Evolutionary conservation across 139 green algal genomes (phyloP), one percentile per base, ranked within the genome.

Genomic region (Chlamydomonas eustigma): DNA sequence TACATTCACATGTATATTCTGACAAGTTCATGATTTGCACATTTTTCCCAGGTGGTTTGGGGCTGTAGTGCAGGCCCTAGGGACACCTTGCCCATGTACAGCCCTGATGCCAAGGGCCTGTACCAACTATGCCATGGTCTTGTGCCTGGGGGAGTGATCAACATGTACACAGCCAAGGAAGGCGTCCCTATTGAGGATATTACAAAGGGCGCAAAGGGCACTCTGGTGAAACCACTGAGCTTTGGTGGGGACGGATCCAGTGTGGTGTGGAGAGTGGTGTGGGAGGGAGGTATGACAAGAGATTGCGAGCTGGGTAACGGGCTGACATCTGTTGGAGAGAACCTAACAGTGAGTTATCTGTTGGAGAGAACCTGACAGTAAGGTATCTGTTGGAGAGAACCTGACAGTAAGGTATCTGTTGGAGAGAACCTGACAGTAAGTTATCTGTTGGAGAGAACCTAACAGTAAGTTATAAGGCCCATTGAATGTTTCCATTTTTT

Each of bases 81-180:
- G 5, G 64, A 50, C 4, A 4, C 39, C 8, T 12, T 12, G 1
- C 34, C 75, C 1, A 51, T 75, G 31, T 80, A 80, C 75, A 66
- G 39, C 65, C 65, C 75, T 2, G 75, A 80, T 39, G 28, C 37
- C 28, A 34, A 37, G 25, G 80, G 80, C 24, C 2, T 71, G 30
- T 85, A 80, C 72, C 76, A 74, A 22, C 64, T 85, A 25, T 77
- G 76, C n/a, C 80, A 85, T 63, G 80, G 71, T 28, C 39, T 80
- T 34, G n/a, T 76, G 33, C 30, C 52, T 0, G 66, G 80, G 22
- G 35, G 52, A 31, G 58, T 51, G 4, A 38, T 85, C 31, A 85
- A 67, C 2, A 5, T 75, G 28, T 76, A 77, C 36, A 76, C 37
- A 3, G 80, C 76, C 44, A 75, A 80, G 18, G 32, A 65, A 39